phyloP scores from a whole-genome alignment of 495 filamentous ascomycete genomes.

The Trichoderma erinaceum region DNA sequence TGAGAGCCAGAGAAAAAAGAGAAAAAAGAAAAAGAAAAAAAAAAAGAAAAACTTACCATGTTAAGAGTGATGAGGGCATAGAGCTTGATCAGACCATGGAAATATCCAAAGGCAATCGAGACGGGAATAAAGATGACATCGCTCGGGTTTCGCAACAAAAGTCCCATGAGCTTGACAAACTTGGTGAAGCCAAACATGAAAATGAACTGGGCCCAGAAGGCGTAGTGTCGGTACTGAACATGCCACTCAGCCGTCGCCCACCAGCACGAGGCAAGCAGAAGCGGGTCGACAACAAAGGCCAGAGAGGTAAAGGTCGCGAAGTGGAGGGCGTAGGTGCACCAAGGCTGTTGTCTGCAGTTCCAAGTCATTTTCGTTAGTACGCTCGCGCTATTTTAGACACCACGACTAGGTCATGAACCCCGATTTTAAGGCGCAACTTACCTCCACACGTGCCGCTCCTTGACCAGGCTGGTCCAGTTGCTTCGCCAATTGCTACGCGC shows the following conservation, averaged over 20 bases:
- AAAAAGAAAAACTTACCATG: slow-evolving; percentile 47
- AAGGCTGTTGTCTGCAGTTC: slow-evolving; percentile 56
- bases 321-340: slow-evolving; percentile 72
- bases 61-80: slow-evolving; percentile 65
- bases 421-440: slow-evolving; percentile 38
- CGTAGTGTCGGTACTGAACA: slow-evolving; percentile 31
- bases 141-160: slow-evolving; percentile 63
- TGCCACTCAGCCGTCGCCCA: slow-evolving; percentile 42
- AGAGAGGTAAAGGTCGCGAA: slow-evolving; percentile 67
- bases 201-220: slow-evolving; percentile 45
- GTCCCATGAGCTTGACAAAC: slow-evolving; percentile 66
- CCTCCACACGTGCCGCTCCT: slow-evolving; percentile 62
- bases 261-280: slow-evolving; percentile 53
- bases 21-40: neutral
- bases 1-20: neutral
- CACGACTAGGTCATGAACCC: neutral
- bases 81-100: slow-evolving; percentile 72
- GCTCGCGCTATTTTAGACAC: slow-evolving; percentile 11
- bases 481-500: slow-evolving; percentile 76
- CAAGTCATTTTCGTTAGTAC: slow-evolving; percentile 14
- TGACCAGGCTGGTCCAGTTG: slow-evolving; percentile 70
- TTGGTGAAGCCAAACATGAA: slow-evolving; percentile 59
- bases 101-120: slow-evolving; percentile 72
- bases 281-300: slow-evolving; percentile 56
- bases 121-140: slow-evolving; percentile 64